These are phyloP conservation scores for Naganishia albida DNA, from an alignment of 1,284 basidiomycete genomes.

Conservation along the genomic window DNA sequence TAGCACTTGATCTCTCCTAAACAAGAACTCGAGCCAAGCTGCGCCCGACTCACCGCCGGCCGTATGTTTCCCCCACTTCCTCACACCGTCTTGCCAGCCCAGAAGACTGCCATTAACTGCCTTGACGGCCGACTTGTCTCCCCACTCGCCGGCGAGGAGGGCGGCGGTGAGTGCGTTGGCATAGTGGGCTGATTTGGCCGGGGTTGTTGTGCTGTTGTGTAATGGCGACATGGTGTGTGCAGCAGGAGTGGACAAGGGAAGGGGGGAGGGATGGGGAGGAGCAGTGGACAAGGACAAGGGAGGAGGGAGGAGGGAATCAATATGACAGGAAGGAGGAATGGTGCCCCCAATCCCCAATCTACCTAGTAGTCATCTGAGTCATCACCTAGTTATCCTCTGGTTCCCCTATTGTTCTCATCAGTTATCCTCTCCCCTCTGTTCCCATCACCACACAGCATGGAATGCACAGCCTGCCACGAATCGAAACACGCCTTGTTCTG, in stretches of 20 bases:
- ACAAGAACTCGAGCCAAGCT: not conserved
- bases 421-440: not conserved
- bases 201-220: slow-evolving; percentile 29
- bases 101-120: slow-evolving; percentile 62
- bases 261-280: too few relatives aligned
- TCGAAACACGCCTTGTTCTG: slow-evolving; percentile 18
- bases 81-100: slow-evolving; percentile 75
- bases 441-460: not conserved
- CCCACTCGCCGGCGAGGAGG: slow-evolving; percentile 51
- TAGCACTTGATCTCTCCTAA: not conserved
- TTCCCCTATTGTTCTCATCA: too few relatives aligned
- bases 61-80: slow-evolving; percentile 88
- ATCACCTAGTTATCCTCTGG: not conserved
- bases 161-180: slow-evolving; percentile 43
- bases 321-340: too few relatives aligned
- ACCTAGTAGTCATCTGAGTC: not conserved
- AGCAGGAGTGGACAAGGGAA: not conserved
- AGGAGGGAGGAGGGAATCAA: too few relatives aligned
- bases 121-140: slow-evolving; percentile 61
- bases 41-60: slow-evolving; percentile 49
- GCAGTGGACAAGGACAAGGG: too few relatives aligned
- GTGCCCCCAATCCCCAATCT: too few relatives aligned
- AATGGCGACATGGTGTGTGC: slow-evolving; percentile 42
- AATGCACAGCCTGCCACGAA: slow-evolving; percentile 17
- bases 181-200: slow-evolving; percentile 51